A percentile compares a stretch with the other conserved stretches of the same genome.
Conservation (phyloP, 2,329 filamentous ascomycete species). For the Paracamarosporium sp. region DNA sequence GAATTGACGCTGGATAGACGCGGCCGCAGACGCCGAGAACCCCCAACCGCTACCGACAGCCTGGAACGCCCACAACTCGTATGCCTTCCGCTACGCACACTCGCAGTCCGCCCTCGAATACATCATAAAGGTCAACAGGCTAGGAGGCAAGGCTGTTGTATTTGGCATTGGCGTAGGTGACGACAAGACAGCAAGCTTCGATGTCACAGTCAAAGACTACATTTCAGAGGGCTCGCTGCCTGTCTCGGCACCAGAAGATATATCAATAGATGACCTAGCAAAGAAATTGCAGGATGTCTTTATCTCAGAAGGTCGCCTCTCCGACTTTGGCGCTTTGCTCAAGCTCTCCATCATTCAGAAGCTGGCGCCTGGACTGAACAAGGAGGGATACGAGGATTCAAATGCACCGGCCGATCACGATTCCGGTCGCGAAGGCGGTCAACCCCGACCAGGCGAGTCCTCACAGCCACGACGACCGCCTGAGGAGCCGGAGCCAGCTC, state of each 20-base stretch:
- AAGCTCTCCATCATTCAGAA: conserved; percentile 84
- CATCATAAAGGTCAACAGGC: conserved; percentile 79
- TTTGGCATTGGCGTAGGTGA: conserved; percentile 80
- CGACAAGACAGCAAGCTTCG: conserved; percentile 80
- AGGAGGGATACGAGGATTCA: conserved; percentile 76
- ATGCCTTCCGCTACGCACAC: conserved; percentile 87
- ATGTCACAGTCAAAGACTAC: conserved; percentile 77
- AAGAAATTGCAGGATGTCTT: conserved; percentile 66
- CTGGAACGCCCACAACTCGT: conserved; percentile 80
- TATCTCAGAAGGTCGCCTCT: conserved; percentile 73
- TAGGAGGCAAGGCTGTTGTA: conserved; percentile 84
- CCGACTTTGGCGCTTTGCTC: conserved; percentile 72
- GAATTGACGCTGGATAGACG: conserved; percentile 52
- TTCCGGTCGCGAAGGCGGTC: conserved; percentile 50
- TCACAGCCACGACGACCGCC: conserved; percentile 53
- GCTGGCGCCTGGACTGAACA: conserved; percentile 77
- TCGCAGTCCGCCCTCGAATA: conserved; percentile 84
- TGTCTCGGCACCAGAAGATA: conserved; percentile 55
- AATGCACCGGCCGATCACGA: conserved; percentile 21
- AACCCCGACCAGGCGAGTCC: conserved; percentile 21
- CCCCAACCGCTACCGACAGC: conserved; percentile 70
- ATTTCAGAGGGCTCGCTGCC: conserved; percentile 69
- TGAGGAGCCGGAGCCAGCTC: conserved; percentile 63
- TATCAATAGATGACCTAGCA: conserved; percentile 54
- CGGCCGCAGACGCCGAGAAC: conserved; percentile 62